These are phyloP conservation scores for Capsella bursapastoris DNA, from an alignment of 345 rosid species.

Conservation along the genomic window DNA sequence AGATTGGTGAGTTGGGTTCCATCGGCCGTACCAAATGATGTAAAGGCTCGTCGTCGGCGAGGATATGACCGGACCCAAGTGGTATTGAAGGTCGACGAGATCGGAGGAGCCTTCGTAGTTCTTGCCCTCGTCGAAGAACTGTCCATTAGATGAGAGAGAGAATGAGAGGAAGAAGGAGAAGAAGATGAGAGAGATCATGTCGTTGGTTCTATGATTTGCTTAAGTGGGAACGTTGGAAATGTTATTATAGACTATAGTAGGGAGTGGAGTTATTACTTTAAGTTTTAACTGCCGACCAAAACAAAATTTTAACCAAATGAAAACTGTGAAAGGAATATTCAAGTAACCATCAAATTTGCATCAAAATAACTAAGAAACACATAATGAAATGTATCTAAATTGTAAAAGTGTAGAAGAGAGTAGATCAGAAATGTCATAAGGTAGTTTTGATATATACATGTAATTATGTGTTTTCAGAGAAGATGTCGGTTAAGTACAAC, in stretches of 20 bases:
- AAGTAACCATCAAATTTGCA: background rate
- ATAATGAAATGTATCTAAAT: background rate
- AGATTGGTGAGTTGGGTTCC: constrained; percentile 73
- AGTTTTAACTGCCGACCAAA: no score
- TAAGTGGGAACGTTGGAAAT: constrained; percentile 15
- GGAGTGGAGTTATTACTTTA: background rate
- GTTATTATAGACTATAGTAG: background rate
- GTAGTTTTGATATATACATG: background rate
- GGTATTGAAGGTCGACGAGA: constrained; percentile 77
- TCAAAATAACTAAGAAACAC: background rate
- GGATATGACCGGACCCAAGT: constrained; percentile 92
- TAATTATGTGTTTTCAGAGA: background rate
- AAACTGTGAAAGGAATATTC: no score
- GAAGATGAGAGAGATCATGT: constrained; percentile 28
- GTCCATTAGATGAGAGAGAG: constrained; percentile 29
- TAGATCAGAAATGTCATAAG: background rate
- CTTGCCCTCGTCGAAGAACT: constrained; percentile 56
- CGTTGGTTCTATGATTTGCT: constrained; percentile 16
- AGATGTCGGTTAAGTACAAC: constrained; percentile 36
- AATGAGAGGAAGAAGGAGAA: constrained; percentile 18
- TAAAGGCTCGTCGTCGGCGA: constrained; percentile 69
- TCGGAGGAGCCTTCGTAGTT: constrained; percentile 97
- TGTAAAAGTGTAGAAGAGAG: background rate
- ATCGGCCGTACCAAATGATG: constrained; percentile 90
- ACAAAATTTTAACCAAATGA: no score